A percentile compares a stretch with the other conserved stretches of the same genome.
phyloP scores from a whole-genome alignment of 106 monocot species.

The Dendrobium chrysotoxum region DNA sequence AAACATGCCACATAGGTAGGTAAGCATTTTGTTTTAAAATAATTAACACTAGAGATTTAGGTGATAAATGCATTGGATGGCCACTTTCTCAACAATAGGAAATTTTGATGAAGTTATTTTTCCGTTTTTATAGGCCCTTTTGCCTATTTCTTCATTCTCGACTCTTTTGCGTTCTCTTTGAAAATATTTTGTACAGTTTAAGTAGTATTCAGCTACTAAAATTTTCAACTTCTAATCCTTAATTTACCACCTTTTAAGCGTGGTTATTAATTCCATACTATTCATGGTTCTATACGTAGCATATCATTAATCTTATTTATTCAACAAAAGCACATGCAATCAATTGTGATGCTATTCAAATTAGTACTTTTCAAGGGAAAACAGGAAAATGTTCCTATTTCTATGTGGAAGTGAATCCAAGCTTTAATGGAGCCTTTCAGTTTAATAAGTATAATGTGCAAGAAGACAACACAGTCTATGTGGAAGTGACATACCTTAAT shows the following conservation, averaged over 20 bases:
- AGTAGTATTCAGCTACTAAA: no score
- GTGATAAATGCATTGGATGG: neutral
- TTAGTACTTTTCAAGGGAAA: neutral
- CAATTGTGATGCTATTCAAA: neutral
- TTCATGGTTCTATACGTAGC: neutral
- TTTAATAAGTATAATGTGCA: neutral
- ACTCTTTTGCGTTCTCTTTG: no score
- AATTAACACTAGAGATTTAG: neutral
- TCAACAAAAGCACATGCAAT: neutral
- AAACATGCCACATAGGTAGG: neutral
- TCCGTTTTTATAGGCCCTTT: no score
- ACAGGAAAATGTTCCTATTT: neutral
- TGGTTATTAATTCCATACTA: neutral
- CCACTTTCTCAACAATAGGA: neutral
- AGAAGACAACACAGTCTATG: neutral
- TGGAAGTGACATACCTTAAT: constrained; percentile 46
- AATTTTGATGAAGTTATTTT: neutral
- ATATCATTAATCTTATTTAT: neutral
- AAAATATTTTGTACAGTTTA: no score
- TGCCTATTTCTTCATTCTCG: no score
- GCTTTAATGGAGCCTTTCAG: neutral
- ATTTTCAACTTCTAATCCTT: neutral
- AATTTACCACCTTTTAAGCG: neutral
- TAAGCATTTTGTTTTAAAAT: neutral
- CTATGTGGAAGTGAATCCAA: neutral